Evolutionary conservation across 352 stramenopile genomes (phyloP), one percentile per base, ranked within the genome.

Genomic region (Phytophthora syringae): DNA sequence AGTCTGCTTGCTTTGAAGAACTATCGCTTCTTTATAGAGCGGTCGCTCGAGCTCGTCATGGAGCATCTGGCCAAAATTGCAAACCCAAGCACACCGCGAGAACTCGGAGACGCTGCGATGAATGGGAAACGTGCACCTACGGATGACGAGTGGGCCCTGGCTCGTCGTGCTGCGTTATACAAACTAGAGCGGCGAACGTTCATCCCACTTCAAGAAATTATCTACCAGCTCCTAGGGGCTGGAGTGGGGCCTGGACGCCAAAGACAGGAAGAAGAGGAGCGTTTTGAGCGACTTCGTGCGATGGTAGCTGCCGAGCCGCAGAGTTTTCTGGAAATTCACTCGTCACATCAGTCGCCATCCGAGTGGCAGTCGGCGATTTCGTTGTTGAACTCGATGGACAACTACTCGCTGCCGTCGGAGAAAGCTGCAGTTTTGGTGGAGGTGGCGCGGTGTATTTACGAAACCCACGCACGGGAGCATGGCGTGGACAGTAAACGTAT

Each of bases 11-110:
- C 85, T 1, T 49, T 93, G 1, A 89, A 89, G 60, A 88, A 81
- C 51, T 93, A 90, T 57, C 80, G 85, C 0, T 89, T 90, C 45
- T 93, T 90, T 49, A 36, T 93, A 20, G 85, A 93, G 60, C 74
- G 81, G 25, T 76, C 80, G 9, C 66, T 93, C 16, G 69, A 72
- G 18, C 62, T 80, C 1, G 74, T 88, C 18, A 78, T 91, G 67
- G 57, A 81, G 7, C 69, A 86, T 50, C 54, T 91, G 20, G 28
- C 43, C 2, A 47, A 57, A 30, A 42, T 64, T 2, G 60, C 59
- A 28, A 34, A 68, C 44, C 44, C 64, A 22, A 69, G n/a, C 12
- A 58, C 66, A n/a, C 58, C 60, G 21, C 36, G 57, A 62, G 24
- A 57, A 44, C 42, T 66, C 7, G 53, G 55, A 18, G 60, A 72